Conservation (phyloP, 176 grass and related monocot genomes). For the Phragmites australis region DNA sequence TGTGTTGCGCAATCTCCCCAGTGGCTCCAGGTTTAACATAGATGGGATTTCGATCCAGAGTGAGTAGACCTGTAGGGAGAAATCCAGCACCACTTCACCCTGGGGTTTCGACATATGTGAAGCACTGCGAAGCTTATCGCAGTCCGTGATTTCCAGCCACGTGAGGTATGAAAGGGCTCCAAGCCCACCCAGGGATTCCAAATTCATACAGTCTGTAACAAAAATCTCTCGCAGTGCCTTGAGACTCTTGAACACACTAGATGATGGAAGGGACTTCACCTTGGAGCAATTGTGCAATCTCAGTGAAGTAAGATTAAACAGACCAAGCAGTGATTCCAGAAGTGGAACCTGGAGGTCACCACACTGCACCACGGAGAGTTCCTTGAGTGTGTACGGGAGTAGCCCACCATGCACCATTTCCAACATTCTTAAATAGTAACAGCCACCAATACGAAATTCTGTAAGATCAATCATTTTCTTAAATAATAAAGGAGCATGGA, state of each 20-base stretch:
- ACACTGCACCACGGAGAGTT: background rate
- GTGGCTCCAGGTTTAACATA: background rate
- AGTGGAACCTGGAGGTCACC: background rate
- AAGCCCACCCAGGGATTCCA: background rate
- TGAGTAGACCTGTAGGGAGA: background rate
- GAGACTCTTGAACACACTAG: background rate
- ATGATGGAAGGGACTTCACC: background rate
- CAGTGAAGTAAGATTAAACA: background rate
- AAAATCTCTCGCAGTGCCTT: background rate
- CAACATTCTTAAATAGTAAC: background rate
- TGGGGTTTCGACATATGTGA: too few relatives aligned
- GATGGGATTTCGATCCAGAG: background rate
- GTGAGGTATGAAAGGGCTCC: background rate
- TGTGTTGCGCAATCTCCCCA: background rate
- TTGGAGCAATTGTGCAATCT: background rate
- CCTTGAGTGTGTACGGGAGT: background rate
- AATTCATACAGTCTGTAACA: rapidly evolving
- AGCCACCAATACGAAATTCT: background rate
- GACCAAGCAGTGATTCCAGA: background rate
- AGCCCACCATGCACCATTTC: background rate
- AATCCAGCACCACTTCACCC: background rate
- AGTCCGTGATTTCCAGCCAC: background rate
- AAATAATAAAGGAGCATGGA: background rate
- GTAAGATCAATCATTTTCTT: background rate
- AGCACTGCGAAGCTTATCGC: background rate